Conservation (phyloP, 164 flowering plant genomes). For the Brasenia schreberi region DNA sequence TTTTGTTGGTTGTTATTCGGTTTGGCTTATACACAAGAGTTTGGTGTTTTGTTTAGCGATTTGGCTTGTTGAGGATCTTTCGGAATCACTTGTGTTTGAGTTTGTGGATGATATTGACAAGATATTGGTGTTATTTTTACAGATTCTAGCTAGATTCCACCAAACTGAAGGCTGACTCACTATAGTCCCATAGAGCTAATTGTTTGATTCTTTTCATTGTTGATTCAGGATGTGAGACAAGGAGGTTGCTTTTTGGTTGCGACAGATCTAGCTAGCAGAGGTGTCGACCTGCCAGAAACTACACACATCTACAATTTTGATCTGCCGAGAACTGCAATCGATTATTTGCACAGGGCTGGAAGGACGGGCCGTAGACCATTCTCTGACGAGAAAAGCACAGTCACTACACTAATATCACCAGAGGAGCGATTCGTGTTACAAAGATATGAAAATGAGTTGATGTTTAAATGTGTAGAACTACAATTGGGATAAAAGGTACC, state of each 20-base stretch:
- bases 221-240: conserved; percentile 57
- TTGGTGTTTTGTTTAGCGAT: too few relatives aligned
- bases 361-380: conserved; percentile 85
- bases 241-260: conserved; percentile 64
- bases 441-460: conserved; percentile 71
- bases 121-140: too few relatives aligned
- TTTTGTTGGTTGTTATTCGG: too few relatives aligned
- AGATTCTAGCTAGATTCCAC: not conserved
- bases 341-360: conserved; percentile 95
- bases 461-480: conserved; percentile 65
- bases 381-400: conserved; percentile 51
- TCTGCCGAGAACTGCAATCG: conserved; percentile 66
- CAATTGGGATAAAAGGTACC: conserved; percentile 5
- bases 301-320: conserved; percentile 92
- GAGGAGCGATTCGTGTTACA: conserved; percentile 75
- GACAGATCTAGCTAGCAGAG: conserved; percentile 90
- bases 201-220: not conserved
- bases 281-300: conserved; percentile 85
- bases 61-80: too few relatives aligned
- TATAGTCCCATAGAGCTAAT: not conserved
- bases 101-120: too few relatives aligned
- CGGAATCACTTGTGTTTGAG: too few relatives aligned
- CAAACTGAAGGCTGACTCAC: not conserved
- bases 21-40: too few relatives aligned
- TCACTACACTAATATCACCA: conserved; percentile 49